Percentiles rank a stretch among this genome's conserved stretches.
These are phyloP conservation scores for Prosopis cineraria DNA, from an alignment of 306 rosid genomes.

Conservation along the genomic window DNA sequence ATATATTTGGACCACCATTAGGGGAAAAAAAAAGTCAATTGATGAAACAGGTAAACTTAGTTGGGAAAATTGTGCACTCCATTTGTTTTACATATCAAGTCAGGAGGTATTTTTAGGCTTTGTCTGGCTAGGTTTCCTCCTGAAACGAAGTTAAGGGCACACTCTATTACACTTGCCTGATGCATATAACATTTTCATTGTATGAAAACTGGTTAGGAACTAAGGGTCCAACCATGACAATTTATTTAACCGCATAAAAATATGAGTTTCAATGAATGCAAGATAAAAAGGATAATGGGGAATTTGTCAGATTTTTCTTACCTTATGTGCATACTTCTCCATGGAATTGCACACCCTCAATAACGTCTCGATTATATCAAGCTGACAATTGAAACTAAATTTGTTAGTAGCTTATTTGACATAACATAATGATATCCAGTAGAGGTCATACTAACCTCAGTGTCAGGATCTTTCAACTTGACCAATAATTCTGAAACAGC, in stretches of 20 bases:
- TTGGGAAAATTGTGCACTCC: background rate
- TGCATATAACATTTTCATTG: background rate
- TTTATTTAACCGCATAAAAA: background rate
- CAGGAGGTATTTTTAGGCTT: background rate
- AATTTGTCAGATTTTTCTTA: constrained; percentile 27
- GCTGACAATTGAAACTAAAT: constrained; percentile 44
- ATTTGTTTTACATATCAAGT: background rate
- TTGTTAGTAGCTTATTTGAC: constrained; percentile 29
- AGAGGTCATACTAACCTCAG: constrained; percentile 54
- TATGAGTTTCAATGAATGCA: background rate
- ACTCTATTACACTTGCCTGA: background rate
- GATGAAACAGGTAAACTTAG: background rate
- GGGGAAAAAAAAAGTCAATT: background rate
- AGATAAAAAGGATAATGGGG: background rate
- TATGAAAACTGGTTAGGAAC: background rate
- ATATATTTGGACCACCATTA: constrained; percentile 8
- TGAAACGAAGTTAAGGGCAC: background rate
- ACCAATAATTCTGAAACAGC: constrained; percentile 57
- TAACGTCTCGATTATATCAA: constrained; percentile 66
- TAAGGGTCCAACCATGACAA: background rate
- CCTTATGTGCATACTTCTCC: constrained; percentile 65
- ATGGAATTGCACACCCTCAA: constrained; percentile 68
- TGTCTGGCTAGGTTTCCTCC: background rate
- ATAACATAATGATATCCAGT: background rate
- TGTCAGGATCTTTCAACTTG: constrained; percentile 84